Evolutionary conservation across 352 stramenopile genomes (phyloP).

Genomic region (Pythium phragmitis): DNA sequence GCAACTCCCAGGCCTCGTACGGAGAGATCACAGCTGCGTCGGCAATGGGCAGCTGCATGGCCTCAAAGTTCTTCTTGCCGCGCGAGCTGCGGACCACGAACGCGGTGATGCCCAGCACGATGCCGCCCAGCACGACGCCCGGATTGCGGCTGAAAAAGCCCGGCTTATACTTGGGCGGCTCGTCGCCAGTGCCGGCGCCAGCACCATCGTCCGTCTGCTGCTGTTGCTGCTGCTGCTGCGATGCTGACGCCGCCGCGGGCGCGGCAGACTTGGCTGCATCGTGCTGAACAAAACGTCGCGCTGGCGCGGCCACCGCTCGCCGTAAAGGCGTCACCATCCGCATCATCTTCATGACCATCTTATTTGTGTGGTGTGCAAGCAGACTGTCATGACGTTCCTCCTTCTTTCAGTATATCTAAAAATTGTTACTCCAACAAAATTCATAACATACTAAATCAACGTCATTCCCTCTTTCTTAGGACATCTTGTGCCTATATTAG

Average conservation of each 20-base stretch:
- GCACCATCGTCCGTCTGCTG: background rate
- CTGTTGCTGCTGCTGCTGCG: slow-evolving; percentile 1
- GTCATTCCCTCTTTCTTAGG: background rate
- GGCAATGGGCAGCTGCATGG: slow-evolving; percentile 65
- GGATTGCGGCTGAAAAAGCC: slow-evolving; percentile 87
- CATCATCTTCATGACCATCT: slow-evolving; percentile 1
- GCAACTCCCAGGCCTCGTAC: slow-evolving; percentile 85
- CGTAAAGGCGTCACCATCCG: background rate
- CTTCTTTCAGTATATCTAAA: background rate
- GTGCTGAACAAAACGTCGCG: slow-evolving; percentile 13
- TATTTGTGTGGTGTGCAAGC: background rate
- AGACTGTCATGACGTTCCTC: background rate
- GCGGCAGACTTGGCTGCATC: background rate
- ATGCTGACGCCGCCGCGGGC: background rate
- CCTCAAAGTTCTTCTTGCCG: slow-evolving; percentile 83
- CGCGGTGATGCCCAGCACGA: slow-evolving; percentile 59
- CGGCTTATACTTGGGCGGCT: slow-evolving; percentile 77
- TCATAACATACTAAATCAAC: background rate
- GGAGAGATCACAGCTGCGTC: slow-evolving; percentile 77
- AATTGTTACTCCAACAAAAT: no score
- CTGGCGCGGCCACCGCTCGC: background rate
- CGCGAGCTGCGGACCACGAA: slow-evolving; percentile 76
- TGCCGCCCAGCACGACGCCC: slow-evolving; percentile 67
- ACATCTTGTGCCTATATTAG: background rate
- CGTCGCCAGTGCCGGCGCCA: slow-evolving; percentile 21